Conservation (phyloP, 192 early-diverging fungal species). For the Linderina pennispora region DNA sequence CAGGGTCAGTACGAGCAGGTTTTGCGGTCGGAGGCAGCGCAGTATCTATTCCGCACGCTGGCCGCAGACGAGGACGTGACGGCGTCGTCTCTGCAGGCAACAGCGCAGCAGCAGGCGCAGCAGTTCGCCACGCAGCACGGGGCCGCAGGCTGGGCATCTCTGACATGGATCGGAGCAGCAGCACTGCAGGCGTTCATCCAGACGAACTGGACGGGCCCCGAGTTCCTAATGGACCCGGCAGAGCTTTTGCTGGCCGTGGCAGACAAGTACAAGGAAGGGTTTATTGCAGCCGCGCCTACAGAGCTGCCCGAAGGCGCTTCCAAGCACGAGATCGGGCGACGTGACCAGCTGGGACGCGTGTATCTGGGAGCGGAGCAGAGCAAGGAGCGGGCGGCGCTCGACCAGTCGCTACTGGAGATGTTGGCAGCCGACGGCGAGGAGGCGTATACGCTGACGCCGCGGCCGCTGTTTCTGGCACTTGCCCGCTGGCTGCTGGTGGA, state of each 20-base stretch:
- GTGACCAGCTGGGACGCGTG: slow-evolving; percentile 29
- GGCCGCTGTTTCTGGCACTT: slow-evolving; percentile 61
- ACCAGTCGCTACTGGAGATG: slow-evolving; percentile 30
- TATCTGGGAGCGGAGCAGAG: slow-evolving; percentile 35
- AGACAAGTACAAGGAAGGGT: slow-evolving; percentile 19
- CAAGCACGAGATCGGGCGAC: slow-evolving; percentile 40
- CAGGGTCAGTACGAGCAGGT: slow-evolving; percentile 49
- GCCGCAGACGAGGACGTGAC: slow-evolving; percentile 12
- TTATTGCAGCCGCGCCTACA: slow-evolving; percentile 11
- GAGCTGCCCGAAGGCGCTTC: slow-evolving; percentile 37
- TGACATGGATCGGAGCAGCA: slow-evolving; percentile 55
- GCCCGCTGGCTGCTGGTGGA: slow-evolving; percentile 64
- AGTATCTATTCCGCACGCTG: slow-evolving; percentile 49
- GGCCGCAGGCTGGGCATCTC: slow-evolving; percentile 8
- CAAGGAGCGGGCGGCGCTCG: slow-evolving; percentile 20
- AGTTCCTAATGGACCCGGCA: slow-evolving; percentile 52
- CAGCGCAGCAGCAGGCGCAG: too few species aligned
- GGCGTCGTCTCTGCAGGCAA: too few species aligned
- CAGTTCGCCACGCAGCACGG: slow-evolving; percentile 7
- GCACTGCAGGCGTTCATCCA: slow-evolving; percentile 81
- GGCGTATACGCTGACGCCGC: slow-evolving; percentile 69
- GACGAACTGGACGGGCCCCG: slow-evolving; percentile 84
- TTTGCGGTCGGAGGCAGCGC: slow-evolving; percentile 40
- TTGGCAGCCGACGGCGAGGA: slow-evolving; percentile 79
- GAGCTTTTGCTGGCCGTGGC: slow-evolving; percentile 50